Evolutionary conservation across 2,329 filamentous ascomycete species (phyloP).

Genomic region (Talaromyces verruculosus): DNA sequence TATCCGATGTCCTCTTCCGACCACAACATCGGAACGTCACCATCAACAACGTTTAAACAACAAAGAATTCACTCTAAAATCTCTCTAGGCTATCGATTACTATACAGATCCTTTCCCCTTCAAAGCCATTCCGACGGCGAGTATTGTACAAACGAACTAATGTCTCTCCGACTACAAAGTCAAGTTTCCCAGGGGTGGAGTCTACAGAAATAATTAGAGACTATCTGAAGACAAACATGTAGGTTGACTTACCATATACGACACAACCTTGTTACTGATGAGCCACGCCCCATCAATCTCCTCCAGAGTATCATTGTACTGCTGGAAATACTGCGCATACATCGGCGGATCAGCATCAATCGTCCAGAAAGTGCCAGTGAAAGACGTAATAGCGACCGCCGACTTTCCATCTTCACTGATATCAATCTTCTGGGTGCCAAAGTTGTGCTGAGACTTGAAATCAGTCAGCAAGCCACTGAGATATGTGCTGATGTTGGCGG

Average conservation of each 20-base stretch:
- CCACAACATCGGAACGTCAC: neutral
- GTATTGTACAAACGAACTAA: neutral
- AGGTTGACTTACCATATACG: neutral
- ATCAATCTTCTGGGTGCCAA: neutral
- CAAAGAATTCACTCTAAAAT: neutral
- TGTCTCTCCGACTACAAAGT: neutral
- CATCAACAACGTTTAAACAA: neutral
- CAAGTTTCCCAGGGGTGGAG: neutral
- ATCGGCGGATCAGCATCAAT: neutral
- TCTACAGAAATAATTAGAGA: neutral
- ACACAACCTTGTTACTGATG: neutral
- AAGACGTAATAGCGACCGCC: neutral
- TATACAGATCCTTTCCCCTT: neutral
- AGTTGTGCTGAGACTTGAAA: too few species aligned
- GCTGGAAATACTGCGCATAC: neutral
- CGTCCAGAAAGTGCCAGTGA: neutral
- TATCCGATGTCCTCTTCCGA: slow-evolving; percentile 9
- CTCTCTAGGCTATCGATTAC: neutral
- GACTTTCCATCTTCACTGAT: neutral
- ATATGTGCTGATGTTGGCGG: too few species aligned
- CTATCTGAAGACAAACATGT: neutral
- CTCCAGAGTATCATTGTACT: neutral
- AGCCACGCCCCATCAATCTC: neutral
- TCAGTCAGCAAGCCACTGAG: too few species aligned
- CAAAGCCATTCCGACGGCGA: neutral